Evolutionary conservation across 345 rosid genomes (phyloP).

Genomic region (Viola odorata): DNA sequence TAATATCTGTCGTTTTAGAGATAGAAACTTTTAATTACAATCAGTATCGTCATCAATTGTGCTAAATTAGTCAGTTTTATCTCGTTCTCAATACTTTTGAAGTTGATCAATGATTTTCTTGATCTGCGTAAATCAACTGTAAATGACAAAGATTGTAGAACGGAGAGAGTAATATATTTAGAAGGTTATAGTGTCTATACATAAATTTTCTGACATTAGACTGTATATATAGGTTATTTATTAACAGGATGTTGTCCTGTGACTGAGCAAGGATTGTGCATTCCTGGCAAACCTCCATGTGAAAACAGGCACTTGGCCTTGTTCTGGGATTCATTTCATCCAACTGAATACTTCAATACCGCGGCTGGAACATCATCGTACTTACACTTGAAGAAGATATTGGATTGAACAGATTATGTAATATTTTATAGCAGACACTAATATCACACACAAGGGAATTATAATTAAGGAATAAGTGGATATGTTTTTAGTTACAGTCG

Average conservation of each 20-base stretch:
- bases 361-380: not conserved
- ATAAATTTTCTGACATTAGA: too few relatives aligned
- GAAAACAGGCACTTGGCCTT: not conserved
- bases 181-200: too few relatives aligned
- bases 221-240: not conserved
- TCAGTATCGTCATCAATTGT: too few relatives aligned
- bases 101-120: too few relatives aligned
- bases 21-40: too few relatives aligned
- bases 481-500: too few relatives aligned
- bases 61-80: too few relatives aligned
- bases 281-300: not conserved
- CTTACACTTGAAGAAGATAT: not conserved
- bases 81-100: too few relatives aligned
- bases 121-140: too few relatives aligned
- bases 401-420: not conserved
- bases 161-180: too few relatives aligned
- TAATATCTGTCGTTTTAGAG: too few relatives aligned
- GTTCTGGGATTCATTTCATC: conserved; percentile 24
- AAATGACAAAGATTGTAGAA: too few relatives aligned
- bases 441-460: not conserved
- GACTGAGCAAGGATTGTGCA: conserved; percentile 5
- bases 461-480: not conserved
- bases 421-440: not conserved
- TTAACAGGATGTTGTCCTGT: conserved; percentile 7
- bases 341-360: not conserved